phyloP scores from a whole-genome alignment of 2,329 filamentous ascomycete genomes.

The Thielaviopsis populi region DNA sequence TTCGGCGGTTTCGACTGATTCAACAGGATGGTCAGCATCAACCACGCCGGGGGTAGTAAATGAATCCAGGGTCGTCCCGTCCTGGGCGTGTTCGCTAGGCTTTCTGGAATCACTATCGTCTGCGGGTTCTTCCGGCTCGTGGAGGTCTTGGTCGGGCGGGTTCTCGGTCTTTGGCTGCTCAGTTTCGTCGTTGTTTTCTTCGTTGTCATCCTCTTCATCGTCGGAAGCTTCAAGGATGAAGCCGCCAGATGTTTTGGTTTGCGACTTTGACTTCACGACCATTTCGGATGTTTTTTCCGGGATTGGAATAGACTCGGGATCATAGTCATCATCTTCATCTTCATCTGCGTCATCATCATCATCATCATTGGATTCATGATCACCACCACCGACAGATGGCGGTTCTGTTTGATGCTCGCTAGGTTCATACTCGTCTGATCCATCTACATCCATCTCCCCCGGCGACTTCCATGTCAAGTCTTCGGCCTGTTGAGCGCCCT shows the following conservation, averaged over 20 bases:
- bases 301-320: conserved; percentile 39
- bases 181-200: not conserved
- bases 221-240: conserved; percentile 47
- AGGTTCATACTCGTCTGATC: conserved; percentile 17
- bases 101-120: not conserved
- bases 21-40: not conserved
- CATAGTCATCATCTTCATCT: conserved; percentile 44
- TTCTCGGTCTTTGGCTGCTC: not conserved
- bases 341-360: conserved; percentile 38
- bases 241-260: conserved; percentile 45
- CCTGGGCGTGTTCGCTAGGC: not conserved
- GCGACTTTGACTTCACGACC: conserved; percentile 25
- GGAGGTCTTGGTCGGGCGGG: conserved; percentile 3
- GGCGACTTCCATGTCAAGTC: conserved; percentile 7
- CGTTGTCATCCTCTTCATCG: conserved; percentile 35
- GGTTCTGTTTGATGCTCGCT: conserved; percentile 16
- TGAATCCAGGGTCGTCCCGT: not conserved
- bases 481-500: conserved; percentile 2
- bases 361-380: conserved; percentile 13
- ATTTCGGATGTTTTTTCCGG: conserved; percentile 26
- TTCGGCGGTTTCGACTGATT: not conserved
- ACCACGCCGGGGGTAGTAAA: not conserved
- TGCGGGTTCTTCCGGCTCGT: conserved; percentile 3
- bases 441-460: conserved; percentile 14
- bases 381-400: conserved; percentile 13